phyloP scores from a whole-genome alignment of 1,284 basidiomycete species.

The Ceratobasidium sp. region DNA sequence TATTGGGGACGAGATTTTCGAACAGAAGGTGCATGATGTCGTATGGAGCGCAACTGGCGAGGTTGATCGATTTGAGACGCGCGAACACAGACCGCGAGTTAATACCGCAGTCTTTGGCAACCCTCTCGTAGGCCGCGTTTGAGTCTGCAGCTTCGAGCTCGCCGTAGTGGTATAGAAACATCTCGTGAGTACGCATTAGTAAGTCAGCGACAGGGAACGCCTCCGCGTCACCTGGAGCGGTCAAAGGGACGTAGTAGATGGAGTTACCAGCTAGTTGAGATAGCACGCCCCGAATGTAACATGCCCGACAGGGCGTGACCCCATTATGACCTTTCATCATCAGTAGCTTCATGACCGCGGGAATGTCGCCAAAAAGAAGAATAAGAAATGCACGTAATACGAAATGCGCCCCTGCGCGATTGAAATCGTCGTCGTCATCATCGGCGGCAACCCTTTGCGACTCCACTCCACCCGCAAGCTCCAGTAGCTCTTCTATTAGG shows the following conservation, averaged over 20 bases:
- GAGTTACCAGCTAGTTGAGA: not conserved
- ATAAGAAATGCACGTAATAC: constrained; percentile 42
- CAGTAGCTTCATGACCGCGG: constrained; percentile 44
- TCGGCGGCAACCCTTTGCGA: constrained; percentile 1
- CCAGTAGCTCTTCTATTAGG: constrained; percentile 32
- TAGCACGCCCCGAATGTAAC: constrained; percentile 34
- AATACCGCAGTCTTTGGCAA: constrained; percentile 37
- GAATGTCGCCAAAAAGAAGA: constrained; percentile 45
- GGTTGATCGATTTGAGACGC: constrained; percentile 12
- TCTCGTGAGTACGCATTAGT: constrained; percentile 16
- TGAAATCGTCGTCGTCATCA: not conserved
- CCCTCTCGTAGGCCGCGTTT: not conserved
- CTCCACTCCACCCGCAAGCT: constrained; percentile 39
- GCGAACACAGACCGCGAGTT: constrained; percentile 23
- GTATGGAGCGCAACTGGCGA: constrained; percentile 38
- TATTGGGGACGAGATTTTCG: constrained; percentile 46
- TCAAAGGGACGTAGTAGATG: constrained; percentile 37
- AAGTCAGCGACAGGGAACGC: not conserved
- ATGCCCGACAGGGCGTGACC: constrained; percentile 42
- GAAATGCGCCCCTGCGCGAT: constrained; percentile 6
- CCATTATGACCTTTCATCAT: constrained; percentile 47
- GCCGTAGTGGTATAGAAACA: not conserved
- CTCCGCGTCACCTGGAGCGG: not conserved
- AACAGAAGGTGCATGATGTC: constrained; percentile 49
- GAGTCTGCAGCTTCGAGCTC: not conserved